A percentile compares a stretch with the other conserved stretches of the same genome.
phyloP scores from a whole-genome alignment of 768 basidiomycete species.

The Russula dissimulans region DNA sequence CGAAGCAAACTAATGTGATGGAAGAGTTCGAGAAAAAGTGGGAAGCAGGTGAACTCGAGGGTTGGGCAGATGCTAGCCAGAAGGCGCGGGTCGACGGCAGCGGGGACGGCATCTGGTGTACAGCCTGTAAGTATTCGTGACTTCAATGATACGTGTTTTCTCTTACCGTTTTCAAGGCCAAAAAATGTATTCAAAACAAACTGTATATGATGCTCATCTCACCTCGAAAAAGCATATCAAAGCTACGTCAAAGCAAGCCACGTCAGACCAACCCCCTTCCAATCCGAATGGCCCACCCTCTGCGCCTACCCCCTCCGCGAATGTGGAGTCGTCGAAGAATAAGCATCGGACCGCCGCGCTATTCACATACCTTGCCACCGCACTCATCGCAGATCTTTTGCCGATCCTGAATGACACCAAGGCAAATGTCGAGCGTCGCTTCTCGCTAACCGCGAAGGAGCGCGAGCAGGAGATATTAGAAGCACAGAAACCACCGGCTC shows the following conservation, averaged over 20 bases:
- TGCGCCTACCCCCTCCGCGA: constrained; percentile 26
- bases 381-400: constrained; percentile 55
- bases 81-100: constrained; percentile 34
- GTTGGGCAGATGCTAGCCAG: constrained; percentile 53
- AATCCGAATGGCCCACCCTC: constrained; percentile 52
- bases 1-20: constrained; percentile 54
- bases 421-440: constrained; percentile 91
- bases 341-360: constrained; percentile 60
- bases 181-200: constrained; percentile 92
- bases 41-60: constrained; percentile 65
- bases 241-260: constrained; percentile 66
- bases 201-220: constrained; percentile 93
- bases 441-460: constrained; percentile 95
- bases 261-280: constrained; percentile 34
- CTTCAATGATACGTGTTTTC: background rate
- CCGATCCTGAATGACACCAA: constrained; percentile 79
- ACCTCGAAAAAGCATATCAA: constrained; percentile 95
- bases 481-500: constrained; percentile 42
- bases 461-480: constrained; percentile 90
- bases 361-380: constrained; percentile 58
- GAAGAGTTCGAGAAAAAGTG: constrained; percentile 70
- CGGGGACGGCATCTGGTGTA: constrained; percentile 83
- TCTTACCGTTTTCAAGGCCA: constrained; percentile 50
- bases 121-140: constrained; percentile 59
- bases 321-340: constrained; percentile 28